Base-by-base conservation (phyloP, 2,329 filamentous ascomycete genomes). In the Fusarium solani-melongenae region DNA sequence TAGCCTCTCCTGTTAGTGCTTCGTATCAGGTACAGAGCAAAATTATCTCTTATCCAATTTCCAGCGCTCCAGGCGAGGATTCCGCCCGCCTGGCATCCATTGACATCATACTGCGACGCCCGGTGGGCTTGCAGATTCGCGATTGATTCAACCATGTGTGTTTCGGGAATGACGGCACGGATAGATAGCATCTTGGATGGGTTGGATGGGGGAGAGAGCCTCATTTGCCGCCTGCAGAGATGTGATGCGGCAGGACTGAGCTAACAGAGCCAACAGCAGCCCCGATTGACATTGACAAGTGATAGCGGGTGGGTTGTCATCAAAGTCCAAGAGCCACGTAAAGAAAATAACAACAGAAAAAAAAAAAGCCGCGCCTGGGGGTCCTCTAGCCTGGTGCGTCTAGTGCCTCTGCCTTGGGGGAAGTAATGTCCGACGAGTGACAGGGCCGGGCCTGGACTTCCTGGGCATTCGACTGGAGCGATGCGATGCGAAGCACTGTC, bases 141-240 rank as follows among this genome's bases (percentile, higher is more conserved):
- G 57, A 73, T 60, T 67, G 39, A 61, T 61, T 59, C 51, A 64
- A 38, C 20, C 58, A 57, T 34, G 20, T 55, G 63, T 44, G 65
- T 62, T 64, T 63, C 76, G 76, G 76, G 72, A 78, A 65, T 70
- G 76, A 76, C 76, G 76, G 76, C 76, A 78, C 76, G 73, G 68
- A 75, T 60, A 78, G 68, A 77, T 76, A 74, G 70, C 64, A 73
- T 41, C 59, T 22, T 33, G 73, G 55, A 58, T 57, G 53, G 46
- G 24, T 22, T 33, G 73, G 55, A 58, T 57, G 53, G 46, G 24
- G 29, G 55, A 29, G 64, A 75, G 76, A 78, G 69, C 68, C 76
- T 77, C 76, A 77, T 76, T 76, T 74, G 65, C 72, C 56, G 34
- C 51, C 49, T 65, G 64, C 66, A 69, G 49, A 64, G 62, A 55